phyloP scores from a whole-genome alignment of 176 grass and related monocot species.

The Puya raimondii region DNA sequence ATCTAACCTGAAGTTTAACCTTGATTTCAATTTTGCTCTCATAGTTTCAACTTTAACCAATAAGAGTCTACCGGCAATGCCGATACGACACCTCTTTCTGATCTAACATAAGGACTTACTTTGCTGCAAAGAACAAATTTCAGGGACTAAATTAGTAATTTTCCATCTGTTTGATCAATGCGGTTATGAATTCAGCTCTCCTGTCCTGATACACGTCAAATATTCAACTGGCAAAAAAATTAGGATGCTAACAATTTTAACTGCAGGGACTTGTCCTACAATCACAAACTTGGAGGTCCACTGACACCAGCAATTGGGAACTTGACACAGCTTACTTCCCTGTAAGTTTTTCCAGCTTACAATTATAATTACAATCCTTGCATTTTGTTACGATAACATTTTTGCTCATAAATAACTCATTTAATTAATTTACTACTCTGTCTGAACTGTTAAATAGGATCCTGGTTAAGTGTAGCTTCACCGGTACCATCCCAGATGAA shows the following conservation, averaged over 20 bases:
- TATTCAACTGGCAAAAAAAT: neutral
- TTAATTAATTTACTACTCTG: conserved; percentile 16
- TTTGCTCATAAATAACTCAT: conserved; percentile 7
- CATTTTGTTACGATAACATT: neutral
- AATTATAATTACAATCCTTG: neutral
- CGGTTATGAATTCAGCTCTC: neutral
- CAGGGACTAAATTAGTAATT: no score
- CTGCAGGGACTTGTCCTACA: conserved; percentile 73
- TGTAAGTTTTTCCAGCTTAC: conserved; percentile 42
- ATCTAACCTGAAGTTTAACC: no score
- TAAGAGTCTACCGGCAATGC: no score
- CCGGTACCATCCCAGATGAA: conserved; percentile 46
- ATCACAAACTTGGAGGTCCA: conserved; percentile 28
- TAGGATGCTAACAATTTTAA: conserved; percentile 10
- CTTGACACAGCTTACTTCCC: conserved; percentile 27
- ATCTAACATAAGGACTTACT: no score
- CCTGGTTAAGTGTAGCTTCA: conserved; percentile 52
- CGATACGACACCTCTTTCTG: no score
- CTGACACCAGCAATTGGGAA: conserved; percentile 48
- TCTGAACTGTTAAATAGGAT: conserved; percentile 25
- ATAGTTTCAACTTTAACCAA: no score
- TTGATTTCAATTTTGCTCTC: no score
- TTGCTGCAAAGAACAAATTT: no score
- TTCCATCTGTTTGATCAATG: neutral
- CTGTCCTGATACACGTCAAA: neutral